These are phyloP conservation scores for Colletotrichum musae DNA, from an alignment of 2,329 filamentous ascomycete genomes.

Conservation along the genomic window DNA sequence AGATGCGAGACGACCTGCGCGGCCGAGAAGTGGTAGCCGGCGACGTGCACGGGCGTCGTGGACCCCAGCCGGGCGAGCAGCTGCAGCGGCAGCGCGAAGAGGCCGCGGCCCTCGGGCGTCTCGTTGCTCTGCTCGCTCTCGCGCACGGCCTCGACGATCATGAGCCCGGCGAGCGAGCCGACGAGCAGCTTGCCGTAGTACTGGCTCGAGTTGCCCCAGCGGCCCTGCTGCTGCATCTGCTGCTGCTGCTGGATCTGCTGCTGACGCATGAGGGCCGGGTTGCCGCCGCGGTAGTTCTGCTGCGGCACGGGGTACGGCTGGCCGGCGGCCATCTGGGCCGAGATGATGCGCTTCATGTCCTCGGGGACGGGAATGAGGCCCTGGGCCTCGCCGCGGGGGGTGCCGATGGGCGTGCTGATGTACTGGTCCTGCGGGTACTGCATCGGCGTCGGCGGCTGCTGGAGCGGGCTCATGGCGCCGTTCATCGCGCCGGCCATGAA, in stretches of 20 bases:
- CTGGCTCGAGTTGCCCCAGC: conserved; percentile 68
- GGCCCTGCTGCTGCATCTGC: conserved; percentile 63
- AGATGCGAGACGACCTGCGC: conserved; percentile 64
- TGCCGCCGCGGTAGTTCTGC: conserved; percentile 62
- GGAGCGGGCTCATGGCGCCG: conserved; percentile 68
- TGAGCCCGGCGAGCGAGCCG: conserved; percentile 90
- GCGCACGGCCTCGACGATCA: conserved; percentile 87
- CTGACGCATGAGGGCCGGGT: conserved; percentile 64
- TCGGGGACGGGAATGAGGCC: conserved; percentile 78
- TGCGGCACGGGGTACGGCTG: conserved; percentile 67
- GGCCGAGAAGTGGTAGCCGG: conserved; percentile 66
- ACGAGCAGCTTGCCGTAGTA: conserved; percentile 88
- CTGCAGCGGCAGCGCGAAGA: conserved; percentile 75
- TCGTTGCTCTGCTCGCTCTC: conserved; percentile 77
- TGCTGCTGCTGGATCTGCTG: conserved; percentile 69
- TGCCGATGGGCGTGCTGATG: conserved; percentile 60
- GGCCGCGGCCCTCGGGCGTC: conserved; percentile 74
- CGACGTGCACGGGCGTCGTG: conserved; percentile 65
- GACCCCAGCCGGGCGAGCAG: conserved; percentile 65
- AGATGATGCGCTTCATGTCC: conserved; percentile 74
- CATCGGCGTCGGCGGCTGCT: conserved; percentile 68
- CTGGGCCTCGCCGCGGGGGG: conserved; percentile 58
- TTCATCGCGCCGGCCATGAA: conserved; percentile 84
- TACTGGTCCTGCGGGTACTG: conserved; percentile 65
- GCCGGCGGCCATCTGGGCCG: conserved; percentile 68